These are phyloP conservation scores for Talaromyces sp. DNA, from an alignment of 2,329 filamentous ascomycete species.

Conservation along the genomic window DNA sequence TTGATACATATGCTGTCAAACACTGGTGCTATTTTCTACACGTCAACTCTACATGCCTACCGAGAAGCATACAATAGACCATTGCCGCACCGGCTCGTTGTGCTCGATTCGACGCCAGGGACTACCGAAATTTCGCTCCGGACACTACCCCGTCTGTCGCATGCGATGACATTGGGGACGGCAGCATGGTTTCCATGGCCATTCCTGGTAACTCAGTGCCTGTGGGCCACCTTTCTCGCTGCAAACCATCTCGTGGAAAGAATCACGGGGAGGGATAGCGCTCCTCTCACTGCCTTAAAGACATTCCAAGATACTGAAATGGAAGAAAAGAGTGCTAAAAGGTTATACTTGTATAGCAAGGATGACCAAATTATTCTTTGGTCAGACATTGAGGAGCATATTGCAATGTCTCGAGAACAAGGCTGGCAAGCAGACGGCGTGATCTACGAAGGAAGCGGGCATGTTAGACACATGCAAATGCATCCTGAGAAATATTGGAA, in stretches of 20 bases:
- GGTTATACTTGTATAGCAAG: not conserved
- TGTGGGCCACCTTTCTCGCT: conserved; percentile 45
- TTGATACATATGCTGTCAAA: conserved; percentile 56
- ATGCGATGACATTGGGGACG: conserved; percentile 50
- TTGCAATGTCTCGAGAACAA: not conserved
- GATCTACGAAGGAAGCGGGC: conserved; percentile 54
- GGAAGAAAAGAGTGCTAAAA: not conserved
- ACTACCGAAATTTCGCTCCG: conserved; percentile 33
- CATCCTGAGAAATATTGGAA: conserved; percentile 57
- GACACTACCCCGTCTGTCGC: conserved; percentile 46
- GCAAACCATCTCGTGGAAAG: conserved; percentile 30
- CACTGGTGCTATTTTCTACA: conserved; percentile 53
- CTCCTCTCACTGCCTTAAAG: not conserved
- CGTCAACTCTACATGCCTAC: conserved; percentile 48
- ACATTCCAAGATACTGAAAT: not conserved
- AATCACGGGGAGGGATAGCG: not conserved
- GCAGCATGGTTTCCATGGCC: conserved; percentile 41
- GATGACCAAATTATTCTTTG: not conserved
- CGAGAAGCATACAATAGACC: conserved; percentile 25
- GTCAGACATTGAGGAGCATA: not conserved
- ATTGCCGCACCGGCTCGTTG: conserved; percentile 47
- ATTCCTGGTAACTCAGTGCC: conserved; percentile 42
- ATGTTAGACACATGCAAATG: conserved; percentile 59
- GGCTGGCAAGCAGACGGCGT: conserved; percentile 51
- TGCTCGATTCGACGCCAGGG: conserved; percentile 53